Conservation (phyloP, 2,329 filamentous ascomycete genomes). For the Davidsoniella neocaledoniae region DNA sequence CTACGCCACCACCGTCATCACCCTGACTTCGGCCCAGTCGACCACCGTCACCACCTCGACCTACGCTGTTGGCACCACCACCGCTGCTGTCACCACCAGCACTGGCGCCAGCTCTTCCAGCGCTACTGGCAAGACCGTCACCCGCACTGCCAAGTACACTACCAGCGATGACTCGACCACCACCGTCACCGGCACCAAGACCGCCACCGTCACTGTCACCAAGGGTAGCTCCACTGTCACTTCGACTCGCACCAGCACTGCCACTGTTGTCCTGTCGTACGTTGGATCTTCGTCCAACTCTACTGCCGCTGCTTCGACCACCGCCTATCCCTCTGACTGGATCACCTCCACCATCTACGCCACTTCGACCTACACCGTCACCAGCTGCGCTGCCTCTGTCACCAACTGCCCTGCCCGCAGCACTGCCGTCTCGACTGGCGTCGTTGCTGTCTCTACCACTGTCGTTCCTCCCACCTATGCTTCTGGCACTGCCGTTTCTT, state of each 20-base stretch:
- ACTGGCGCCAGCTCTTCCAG: too few species aligned
- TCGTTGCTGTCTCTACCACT: slow-evolving; percentile 1
- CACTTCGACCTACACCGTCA: slow-evolving; percentile 2
- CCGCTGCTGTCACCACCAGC: background rate
- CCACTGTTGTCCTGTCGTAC: background rate
- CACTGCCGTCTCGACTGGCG: background rate
- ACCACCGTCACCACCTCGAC: too few species aligned
- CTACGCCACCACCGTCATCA: slow-evolving; percentile 5
- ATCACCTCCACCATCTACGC: background rate
- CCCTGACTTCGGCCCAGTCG: background rate
- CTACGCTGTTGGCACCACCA: background rate
- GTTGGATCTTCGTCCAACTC: background rate
- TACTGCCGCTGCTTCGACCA: background rate
- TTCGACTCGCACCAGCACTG: background rate
- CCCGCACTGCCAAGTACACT: too few species aligned
- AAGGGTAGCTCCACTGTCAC: too few species aligned
- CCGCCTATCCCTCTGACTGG: background rate
- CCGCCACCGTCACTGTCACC: too few species aligned
- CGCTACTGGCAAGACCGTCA: too few species aligned
- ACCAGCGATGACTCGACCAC: too few species aligned
- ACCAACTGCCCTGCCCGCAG: background rate
- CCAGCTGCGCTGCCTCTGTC: background rate
- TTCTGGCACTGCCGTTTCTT: background rate
- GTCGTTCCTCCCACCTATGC: background rate
- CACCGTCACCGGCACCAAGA: too few species aligned